Evolutionary conservation across 208 protist species (phyloP).

Genomic region (Leishmania amazonensis): DNA sequence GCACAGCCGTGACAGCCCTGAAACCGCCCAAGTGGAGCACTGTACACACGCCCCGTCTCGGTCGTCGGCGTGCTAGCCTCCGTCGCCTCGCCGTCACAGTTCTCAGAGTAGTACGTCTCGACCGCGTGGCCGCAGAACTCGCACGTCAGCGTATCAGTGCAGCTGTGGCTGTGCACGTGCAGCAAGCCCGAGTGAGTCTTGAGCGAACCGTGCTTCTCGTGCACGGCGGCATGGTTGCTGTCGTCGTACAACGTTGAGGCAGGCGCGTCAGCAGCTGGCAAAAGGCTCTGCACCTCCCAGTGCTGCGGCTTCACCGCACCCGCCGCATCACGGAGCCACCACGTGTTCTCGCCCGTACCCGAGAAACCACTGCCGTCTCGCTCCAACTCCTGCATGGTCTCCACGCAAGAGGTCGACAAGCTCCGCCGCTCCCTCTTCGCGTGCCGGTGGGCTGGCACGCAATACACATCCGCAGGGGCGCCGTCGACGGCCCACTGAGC

Average conservation of each 20-base stretch:
- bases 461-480: constrained; percentile 10
- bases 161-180: not conserved
- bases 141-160: not conserved
- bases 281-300: not conserved
- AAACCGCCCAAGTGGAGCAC: not conserved
- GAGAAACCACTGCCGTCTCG: not conserved
- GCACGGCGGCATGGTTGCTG: not conserved
- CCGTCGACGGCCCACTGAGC: constrained; percentile 14
- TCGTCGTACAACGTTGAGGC: not conserved
- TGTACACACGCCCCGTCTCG: not conserved
- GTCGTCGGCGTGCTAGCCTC: not conserved
- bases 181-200: not conserved
- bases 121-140: constrained; percentile 14
- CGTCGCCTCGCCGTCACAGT: not conserved
- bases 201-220: not conserved
- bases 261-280: not conserved
- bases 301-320: not conserved
- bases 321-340: not conserved
- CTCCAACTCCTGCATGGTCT: not conserved
- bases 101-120: not conserved
- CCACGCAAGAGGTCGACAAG: not conserved
- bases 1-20: not conserved
- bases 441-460: constrained; percentile 1
- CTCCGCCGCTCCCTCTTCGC: not conserved
- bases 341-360: not conserved